A percentile compares a stretch with the other conserved stretches of the same genome.
These are phyloP conservation scores for Ailanthus altissimus DNA, from an alignment of 345 rosid genomes.

Conservation along the genomic window DNA sequence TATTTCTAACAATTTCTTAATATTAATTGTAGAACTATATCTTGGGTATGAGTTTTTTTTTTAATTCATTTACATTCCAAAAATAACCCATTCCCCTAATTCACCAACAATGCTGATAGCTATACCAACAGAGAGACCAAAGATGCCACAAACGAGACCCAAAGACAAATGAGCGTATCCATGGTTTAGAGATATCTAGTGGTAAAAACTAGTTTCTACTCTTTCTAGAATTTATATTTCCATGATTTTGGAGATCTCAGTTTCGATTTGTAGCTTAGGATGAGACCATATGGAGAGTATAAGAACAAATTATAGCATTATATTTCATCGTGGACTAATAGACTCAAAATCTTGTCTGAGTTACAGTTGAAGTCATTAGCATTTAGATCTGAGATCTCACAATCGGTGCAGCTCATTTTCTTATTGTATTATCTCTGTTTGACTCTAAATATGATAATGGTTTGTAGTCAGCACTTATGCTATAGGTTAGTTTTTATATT, in stretches of 20 bases:
- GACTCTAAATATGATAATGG: conserved; percentile 14
- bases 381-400: not conserved
- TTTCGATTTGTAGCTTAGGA: not conserved
- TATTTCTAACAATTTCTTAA: no score
- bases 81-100: no score
- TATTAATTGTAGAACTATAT: no score
- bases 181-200: no score
- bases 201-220: conserved; percentile 8
- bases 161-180: no score
- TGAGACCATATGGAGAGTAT: conserved; percentile 2
- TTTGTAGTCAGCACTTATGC: conserved; percentile 18
- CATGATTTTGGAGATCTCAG: conserved; percentile 8
- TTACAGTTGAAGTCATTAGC: conserved; percentile 3
- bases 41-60: no score
- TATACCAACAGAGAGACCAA: no score
- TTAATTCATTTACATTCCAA: no score
- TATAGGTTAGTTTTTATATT: conserved; percentile 25
- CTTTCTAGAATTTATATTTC: not conserved
- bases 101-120: no score
- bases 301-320: conserved; percentile 2
- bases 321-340: not conserved
- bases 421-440: conserved; percentile 4
- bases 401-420: not conserved
- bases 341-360: conserved; percentile 4
- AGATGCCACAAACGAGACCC: no score